Base-by-base conservation (phyloP, 495 filamentous ascomycete species). In the Daldinia bambusicola region DNA sequence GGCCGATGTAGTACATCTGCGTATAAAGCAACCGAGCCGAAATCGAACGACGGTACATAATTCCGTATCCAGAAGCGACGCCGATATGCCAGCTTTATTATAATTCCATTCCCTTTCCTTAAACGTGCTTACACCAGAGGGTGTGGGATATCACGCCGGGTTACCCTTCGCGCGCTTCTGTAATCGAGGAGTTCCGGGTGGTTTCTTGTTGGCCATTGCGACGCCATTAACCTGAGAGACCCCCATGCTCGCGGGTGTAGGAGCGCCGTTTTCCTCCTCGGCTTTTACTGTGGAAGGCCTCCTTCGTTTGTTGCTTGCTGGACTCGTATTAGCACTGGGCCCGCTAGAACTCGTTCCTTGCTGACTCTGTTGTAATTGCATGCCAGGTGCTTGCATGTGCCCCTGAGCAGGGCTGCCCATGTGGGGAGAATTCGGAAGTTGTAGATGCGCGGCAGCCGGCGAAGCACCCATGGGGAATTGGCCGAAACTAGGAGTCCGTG, bases 241-340 rank as follows among this genome's bases (percentile, higher is more conserved):
- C 0, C 79, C 78, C 6, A 80, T 73, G 34, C 78, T 76, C 16
- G 70, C 77, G 2, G 81, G 83, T 9, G 83, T 84, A 0, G 83
- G 81, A 1, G 80, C 82, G 32, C 79, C 79, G 40, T 84, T 84
- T 16, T 94, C 92, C 16, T 83, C 86, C 63, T 95, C 93, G 38
- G 84, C 81, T 81, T 96, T 95, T 55, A 95, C 91, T 4, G 88
- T 88, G 65, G 92, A 94, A 9, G 89, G 83, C 43, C 93, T 83
- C 62, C 94, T 85, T 64, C 93, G 88, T 80, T 95, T 94, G 52
- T 85, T 89, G 36, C 90, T 88, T 61, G 90, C 91, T 9, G 94
- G 94, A 59, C 93, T 96, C 3, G 94, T 95, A 75, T 92, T 96
- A 6, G 92, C 90, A 71, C 91, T 94, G 2, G 89, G 88, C 0